Conservation (phyloP, 2,329 filamentous ascomycete species). For the Macrophomina tecta region DNA sequence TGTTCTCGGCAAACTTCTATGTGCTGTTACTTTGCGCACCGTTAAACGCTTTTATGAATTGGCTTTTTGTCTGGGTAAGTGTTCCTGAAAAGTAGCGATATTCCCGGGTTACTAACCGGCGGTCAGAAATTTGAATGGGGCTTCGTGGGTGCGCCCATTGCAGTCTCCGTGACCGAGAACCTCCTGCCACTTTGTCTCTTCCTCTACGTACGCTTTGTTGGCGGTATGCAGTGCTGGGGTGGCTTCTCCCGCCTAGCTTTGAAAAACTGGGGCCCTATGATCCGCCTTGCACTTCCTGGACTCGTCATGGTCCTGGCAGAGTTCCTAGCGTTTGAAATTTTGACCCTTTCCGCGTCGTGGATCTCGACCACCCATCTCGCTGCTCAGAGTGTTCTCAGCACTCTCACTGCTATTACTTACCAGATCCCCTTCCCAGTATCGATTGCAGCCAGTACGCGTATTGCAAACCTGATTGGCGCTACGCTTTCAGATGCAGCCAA, state of each 20-base stretch:
- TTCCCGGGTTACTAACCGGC: neutral
- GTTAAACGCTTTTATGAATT: slow-evolving; percentile 81
- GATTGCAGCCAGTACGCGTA: slow-evolving; percentile 84
- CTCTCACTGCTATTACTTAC: slow-evolving; percentile 79
- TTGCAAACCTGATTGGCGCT: slow-evolving; percentile 91
- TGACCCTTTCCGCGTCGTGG: slow-evolving; percentile 77
- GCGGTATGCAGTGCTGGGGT: slow-evolving; percentile 79
- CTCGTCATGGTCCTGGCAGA: slow-evolving; percentile 89
- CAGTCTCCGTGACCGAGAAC: slow-evolving; percentile 76
- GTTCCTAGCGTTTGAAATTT: slow-evolving; percentile 46
- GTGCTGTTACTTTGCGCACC: slow-evolving; percentile 83
- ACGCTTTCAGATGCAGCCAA: slow-evolving; percentile 80
- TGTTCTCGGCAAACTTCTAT: slow-evolving; percentile 84
- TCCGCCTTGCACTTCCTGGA: slow-evolving; percentile 85
- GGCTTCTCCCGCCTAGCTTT: slow-evolving; percentile 73
- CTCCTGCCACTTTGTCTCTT: slow-evolving; percentile 75
- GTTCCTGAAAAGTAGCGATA: neutral
- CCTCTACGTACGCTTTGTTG: slow-evolving; percentile 72
- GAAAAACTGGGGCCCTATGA: slow-evolving; percentile 81
- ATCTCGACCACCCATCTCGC: slow-evolving; percentile 82
- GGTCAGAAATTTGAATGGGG: slow-evolving; percentile 43
- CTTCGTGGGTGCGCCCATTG: slow-evolving; percentile 81
- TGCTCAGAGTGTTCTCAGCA: slow-evolving; percentile 79
- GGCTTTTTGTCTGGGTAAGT: slow-evolving; percentile 75
- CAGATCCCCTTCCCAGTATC: slow-evolving; percentile 92